These are phyloP conservation scores for Gigaspora rosea DNA, from an alignment of 192 early-diverging fungal genomes.

Conservation along the genomic window DNA sequence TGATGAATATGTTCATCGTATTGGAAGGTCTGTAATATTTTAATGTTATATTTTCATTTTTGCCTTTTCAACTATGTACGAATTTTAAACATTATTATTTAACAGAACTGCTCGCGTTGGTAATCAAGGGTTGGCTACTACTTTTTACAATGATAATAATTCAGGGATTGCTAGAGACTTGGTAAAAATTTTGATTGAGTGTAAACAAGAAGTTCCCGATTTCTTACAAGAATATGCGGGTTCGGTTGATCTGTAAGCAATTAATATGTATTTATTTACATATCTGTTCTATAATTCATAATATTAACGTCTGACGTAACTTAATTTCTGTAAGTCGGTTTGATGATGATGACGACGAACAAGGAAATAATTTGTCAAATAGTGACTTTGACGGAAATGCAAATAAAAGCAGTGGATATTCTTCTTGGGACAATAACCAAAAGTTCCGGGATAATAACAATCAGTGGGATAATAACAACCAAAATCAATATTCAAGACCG, in stretches of 20 bases:
- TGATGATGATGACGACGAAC: neutral
- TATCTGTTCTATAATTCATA: neutral
- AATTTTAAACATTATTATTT: neutral
- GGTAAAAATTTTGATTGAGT: slow-evolving; percentile 56
- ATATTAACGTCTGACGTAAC: neutral
- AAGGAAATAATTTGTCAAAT: neutral
- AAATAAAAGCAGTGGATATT: too few species aligned
- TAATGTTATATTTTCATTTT: neutral
- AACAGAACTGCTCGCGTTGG: slow-evolving; percentile 62
- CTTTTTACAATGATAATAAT: slow-evolving; percentile 54
- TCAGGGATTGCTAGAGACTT: slow-evolving; percentile 45
- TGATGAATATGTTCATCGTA: slow-evolving; percentile 87
- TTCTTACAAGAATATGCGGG: slow-evolving; percentile 46
- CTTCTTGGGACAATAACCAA: too few species aligned
- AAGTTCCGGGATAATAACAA: neutral
- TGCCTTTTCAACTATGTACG: neutral
- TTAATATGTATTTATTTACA: neutral
- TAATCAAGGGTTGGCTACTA: slow-evolving; percentile 57
- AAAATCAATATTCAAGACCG: neutral
- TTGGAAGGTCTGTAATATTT: slow-evolving; percentile 58
- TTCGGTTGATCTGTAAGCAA: slow-evolving; percentile 39
- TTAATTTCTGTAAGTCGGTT: neutral
- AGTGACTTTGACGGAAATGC: neutral
- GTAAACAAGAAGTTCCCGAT: slow-evolving; percentile 59
- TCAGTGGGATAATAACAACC: neutral